Evolutionary conservation across 331 rosid species (phyloP).

Genomic region (Prunus yedoensis): DNA sequence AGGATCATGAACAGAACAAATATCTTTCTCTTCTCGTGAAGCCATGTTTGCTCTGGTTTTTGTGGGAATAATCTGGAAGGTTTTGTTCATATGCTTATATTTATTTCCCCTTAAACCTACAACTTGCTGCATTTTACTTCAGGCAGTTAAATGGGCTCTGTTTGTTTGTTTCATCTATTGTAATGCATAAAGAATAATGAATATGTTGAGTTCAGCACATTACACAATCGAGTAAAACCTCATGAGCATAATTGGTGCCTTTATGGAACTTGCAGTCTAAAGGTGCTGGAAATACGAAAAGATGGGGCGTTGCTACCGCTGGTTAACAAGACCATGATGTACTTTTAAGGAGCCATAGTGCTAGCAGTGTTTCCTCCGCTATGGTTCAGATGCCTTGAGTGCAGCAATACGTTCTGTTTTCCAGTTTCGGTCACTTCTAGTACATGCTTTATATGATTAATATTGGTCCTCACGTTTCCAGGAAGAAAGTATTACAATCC

Average conservation of each 20-base stretch:
- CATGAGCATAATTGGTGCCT: slow-evolving; percentile 6
- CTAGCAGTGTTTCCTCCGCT: slow-evolving; percentile 34
- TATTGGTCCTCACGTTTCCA: slow-evolving; percentile 28
- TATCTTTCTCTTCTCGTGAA: not conserved
- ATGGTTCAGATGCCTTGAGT: slow-evolving; percentile 30
- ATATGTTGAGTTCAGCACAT: not conserved
- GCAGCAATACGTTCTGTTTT: slow-evolving; percentile 27
- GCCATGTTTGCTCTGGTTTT: not conserved
- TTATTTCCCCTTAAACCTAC: not conserved
- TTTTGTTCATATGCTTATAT: not conserved
- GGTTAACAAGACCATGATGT: slow-evolving; percentile 90
- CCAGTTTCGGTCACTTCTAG: slow-evolving; percentile 18
- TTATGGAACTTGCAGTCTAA: slow-evolving; percentile 53
- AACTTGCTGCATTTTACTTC: not conserved
- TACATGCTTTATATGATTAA: slow-evolving; percentile 25
- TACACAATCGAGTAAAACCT: not conserved
- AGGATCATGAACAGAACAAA: not conserved
- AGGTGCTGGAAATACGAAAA: slow-evolving; percentile 66
- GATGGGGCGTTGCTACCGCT: slow-evolving; percentile 77
- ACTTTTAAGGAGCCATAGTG: slow-evolving; percentile 45
- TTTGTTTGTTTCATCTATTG: not conserved
- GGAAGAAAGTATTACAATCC: slow-evolving; percentile 33
- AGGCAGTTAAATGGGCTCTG: not conserved
- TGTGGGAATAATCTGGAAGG: not conserved
- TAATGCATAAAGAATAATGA: not conserved